Percentiles rank a stretch among this genome's conserved stretches.
phyloP scores from a whole-genome alignment of 306 rosid genomes.

The Vigna mungo region DNA sequence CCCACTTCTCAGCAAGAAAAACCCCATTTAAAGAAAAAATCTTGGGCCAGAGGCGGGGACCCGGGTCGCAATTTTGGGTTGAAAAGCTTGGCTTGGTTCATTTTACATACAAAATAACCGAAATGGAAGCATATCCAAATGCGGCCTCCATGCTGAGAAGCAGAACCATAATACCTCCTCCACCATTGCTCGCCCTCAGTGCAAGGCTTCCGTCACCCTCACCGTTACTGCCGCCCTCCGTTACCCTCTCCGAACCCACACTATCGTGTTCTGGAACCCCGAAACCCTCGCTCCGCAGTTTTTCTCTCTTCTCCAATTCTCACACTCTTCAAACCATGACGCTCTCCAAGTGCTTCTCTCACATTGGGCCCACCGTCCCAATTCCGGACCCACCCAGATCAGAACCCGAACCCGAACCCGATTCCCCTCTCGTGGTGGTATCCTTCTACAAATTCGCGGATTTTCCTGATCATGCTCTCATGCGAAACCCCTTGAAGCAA shows the following conservation, averaged over 20 bases:
- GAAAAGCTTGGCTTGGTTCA: constrained; percentile 1
- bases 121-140: constrained; percentile 43
- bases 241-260: constrained; percentile 37
- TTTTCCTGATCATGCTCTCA: constrained; percentile 71
- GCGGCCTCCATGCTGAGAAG: constrained; percentile 57
- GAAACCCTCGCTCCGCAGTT: constrained; percentile 24
- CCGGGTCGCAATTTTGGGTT: background rate
- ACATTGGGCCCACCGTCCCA: constrained; percentile 44
- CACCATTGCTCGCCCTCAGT: constrained; percentile 46
- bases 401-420: constrained; percentile 42
- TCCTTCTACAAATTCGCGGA: constrained; percentile 93
- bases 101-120: background rate
- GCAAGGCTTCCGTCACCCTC: constrained; percentile 54
- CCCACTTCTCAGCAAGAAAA: too few relatives aligned
- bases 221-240: constrained; percentile 23
- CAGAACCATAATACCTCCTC: constrained; percentile 11
- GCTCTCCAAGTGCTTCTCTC: constrained; percentile 54
- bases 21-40: background rate
- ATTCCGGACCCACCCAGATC: constrained; percentile 35
- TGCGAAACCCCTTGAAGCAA: constrained; percentile 81
- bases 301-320: constrained; percentile 38
- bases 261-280: constrained; percentile 30
- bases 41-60: background rate
- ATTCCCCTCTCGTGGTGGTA: constrained; percentile 68
- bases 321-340: constrained; percentile 58